Base-by-base conservation (phyloP, 163 green algal genomes). In the Trebouxiophyceae sp. region DNA sequence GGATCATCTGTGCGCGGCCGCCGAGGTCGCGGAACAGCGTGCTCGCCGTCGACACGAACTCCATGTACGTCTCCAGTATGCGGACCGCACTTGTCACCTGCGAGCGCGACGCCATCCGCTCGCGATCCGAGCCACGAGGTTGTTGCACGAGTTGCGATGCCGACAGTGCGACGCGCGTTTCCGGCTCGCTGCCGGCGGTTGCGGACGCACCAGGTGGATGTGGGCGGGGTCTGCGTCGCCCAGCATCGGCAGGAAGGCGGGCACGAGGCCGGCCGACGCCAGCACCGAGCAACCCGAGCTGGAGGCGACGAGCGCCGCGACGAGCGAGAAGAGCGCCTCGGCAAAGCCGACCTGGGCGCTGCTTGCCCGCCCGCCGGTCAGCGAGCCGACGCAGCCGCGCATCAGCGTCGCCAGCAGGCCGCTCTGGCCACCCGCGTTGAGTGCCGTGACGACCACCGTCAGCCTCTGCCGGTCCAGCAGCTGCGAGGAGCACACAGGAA, bases 61-160 rank as follows among this genome's bases (percentile, higher is more conserved):
- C 92, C 78, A 97, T 89, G 76, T 89, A 95, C 12, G 80, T 72
- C 77, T 97, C 92, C 45, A 97, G 70, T 50, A 97, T 84, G 45
- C 85, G 83, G 33, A 96, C 78, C 0, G 8, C n/a, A n/a, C n/a
- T n/a, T n/a, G n/a, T n/a, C n/a, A n/a, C n/a, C n/a, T n/a, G n/a
- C n/a, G n/a, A n/a, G n/a, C n/a, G n/a, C n/a, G n/a, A n/a, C n/a
- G n/a, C n/a, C n/a, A n/a, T n/a, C n/a, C n/a, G n/a, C n/a, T n/a
- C n/a, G n/a, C n/a, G n/a, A n/a, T n/a, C n/a, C n/a, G n/a, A n/a
- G n/a, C n/a, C n/a, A n/a, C n/a, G n/a, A n/a, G n/a, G n/a, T n/a
- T n/a, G n/a, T n/a, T n/a, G n/a, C n/a, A n/a, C n/a, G n/a, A n/a
- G n/a, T n/a, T n/a, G n/a, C n/a, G n/a, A n/a, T n/a, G n/a, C n/a